Percentiles rank a stretch among this genome's conserved stretches.
These are phyloP conservation scores for Zygosaccharomyces gambellarensis DNA, from an alignment of 805 yeast species.

Conservation along the genomic window DNA sequence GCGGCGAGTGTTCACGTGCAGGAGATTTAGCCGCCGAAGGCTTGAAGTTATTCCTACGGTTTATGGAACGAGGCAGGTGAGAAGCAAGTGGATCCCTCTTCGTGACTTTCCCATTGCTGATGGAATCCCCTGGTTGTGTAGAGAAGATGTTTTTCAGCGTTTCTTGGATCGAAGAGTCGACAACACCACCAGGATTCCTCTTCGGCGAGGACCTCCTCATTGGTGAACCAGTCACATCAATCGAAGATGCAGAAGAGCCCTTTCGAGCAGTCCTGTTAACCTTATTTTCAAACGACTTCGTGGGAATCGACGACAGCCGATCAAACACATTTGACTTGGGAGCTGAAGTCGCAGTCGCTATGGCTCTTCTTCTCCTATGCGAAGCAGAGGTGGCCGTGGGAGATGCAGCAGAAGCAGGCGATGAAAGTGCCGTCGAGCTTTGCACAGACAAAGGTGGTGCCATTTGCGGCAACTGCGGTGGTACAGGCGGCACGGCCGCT, in stretches of 20 bases:
- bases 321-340: constrained; percentile 27
- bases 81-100: background rate
- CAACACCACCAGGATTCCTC: constrained; percentile 6
- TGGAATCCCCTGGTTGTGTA: constrained; percentile 3
- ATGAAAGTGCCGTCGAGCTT: background rate
- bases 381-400: background rate
- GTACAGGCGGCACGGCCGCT: background rate
- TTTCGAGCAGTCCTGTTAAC: constrained; percentile 12
- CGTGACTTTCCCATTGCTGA: background rate
- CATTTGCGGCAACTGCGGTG: background rate
- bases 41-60: background rate
- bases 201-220: constrained; percentile 20
- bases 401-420: background rate
- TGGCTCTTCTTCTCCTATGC: constrained; percentile 8
- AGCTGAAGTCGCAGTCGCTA: constrained; percentile 1
- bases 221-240: constrained; percentile 32
- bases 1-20: background rate
- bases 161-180: constrained; percentile 26
- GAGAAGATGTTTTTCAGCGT: constrained; percentile 30
- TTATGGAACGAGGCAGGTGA: background rate
- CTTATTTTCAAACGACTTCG: constrained; percentile 33
- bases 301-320: constrained; percentile 27
- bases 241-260: constrained; percentile 19
- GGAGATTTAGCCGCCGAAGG: background rate
- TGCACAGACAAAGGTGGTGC: background rate